A percentile compares a stretch with the other conserved stretches of the same genome.
Conservation (phyloP, 2,329 filamentous ascomycete genomes). For the Scortechinia acanthostroma region DNA sequence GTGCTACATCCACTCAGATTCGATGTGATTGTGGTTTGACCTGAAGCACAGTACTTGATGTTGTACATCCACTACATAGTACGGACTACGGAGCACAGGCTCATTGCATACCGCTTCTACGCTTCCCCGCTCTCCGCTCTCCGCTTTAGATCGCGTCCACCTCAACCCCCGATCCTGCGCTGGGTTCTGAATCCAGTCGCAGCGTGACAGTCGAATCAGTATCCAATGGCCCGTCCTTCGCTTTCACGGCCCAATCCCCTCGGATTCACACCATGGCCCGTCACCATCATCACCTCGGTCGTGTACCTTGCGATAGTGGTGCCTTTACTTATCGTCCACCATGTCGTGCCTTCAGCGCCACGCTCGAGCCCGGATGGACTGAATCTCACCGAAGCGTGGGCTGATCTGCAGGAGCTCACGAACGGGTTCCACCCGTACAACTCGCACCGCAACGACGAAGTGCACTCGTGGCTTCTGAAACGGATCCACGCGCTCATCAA, state of each 20-base stretch:
- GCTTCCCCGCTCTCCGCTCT: too few species aligned
- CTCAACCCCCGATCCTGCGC: too few species aligned
- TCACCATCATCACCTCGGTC: slow-evolving; percentile 71
- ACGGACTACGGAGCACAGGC: too few species aligned
- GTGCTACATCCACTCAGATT: too few species aligned
- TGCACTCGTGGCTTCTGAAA: slow-evolving; percentile 68
- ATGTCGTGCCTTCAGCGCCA: slow-evolving; percentile 66
- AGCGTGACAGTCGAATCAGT: too few species aligned
- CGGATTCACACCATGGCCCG: slow-evolving; percentile 73
- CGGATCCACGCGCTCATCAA: slow-evolving; percentile 37
- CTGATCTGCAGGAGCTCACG: slow-evolving; percentile 71
- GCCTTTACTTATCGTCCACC: slow-evolving; percentile 67
- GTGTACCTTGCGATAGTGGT: slow-evolving; percentile 75
- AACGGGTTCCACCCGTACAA: slow-evolving; percentile 81
- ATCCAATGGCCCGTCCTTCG: too few species aligned
- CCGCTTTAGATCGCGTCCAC: too few species aligned
- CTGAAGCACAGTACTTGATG: too few species aligned
- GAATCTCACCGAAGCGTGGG: slow-evolving; percentile 81
- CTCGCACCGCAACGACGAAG: slow-evolving; percentile 72
- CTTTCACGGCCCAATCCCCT: slow-evolving; percentile 40
- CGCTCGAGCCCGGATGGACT: slow-evolving; percentile 50
- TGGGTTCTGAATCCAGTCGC: too few species aligned
- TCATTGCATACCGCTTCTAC: too few species aligned
- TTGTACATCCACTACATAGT: too few species aligned
- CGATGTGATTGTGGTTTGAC: too few species aligned